phyloP scores from a whole-genome alignment of 225 moss, liverwort and hornwort species.

The Polytrichum commune region DNA sequence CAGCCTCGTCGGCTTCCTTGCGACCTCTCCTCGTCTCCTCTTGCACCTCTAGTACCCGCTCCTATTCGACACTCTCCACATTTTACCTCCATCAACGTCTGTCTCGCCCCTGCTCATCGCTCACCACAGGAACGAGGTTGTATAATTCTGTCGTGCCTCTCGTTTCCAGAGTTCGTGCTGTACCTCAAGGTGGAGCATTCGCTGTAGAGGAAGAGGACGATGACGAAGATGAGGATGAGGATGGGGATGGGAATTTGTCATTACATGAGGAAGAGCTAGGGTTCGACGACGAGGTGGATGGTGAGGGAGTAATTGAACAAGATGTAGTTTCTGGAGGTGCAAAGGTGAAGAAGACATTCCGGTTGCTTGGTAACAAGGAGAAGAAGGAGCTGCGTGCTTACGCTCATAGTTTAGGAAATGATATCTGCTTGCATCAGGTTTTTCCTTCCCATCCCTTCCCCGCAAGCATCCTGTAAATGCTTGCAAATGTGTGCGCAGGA shows the following conservation, averaged over 20 bases:
- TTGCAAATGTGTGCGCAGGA: too few species aligned
- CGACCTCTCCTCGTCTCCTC: too few species aligned
- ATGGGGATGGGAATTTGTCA: slow-evolving; percentile 26
- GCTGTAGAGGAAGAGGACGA: slow-evolving; percentile 10
- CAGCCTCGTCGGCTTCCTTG: too few species aligned
- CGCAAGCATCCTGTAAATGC: too few species aligned
- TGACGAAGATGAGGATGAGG: slow-evolving; percentile 11
- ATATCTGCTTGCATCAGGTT: slow-evolving; percentile 84
- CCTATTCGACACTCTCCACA: too few species aligned
- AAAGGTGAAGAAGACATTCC: slow-evolving; percentile 43
- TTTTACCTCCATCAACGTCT: too few species aligned
- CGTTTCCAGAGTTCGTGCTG: slow-evolving; percentile 4
- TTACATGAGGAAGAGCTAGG: slow-evolving; percentile 38
- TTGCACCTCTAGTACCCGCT: too few species aligned
- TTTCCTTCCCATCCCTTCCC: not conserved
- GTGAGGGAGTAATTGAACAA: not conserved
- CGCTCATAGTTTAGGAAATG: slow-evolving; percentile 70
- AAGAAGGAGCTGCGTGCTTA: slow-evolving; percentile 94
- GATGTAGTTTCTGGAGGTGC: slow-evolving; percentile 6
- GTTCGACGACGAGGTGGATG: slow-evolving; percentile 18
- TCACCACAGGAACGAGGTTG: too few species aligned
- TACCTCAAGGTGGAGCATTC: slow-evolving; percentile 8
- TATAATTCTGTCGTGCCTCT: too few species aligned
- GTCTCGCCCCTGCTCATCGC: too few species aligned
- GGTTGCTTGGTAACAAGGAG: slow-evolving; percentile 64